A percentile compares a stretch with the other conserved stretches of the same genome.
phyloP scores from a whole-genome alignment of 345 rosid species.

The Populus tremula region DNA sequence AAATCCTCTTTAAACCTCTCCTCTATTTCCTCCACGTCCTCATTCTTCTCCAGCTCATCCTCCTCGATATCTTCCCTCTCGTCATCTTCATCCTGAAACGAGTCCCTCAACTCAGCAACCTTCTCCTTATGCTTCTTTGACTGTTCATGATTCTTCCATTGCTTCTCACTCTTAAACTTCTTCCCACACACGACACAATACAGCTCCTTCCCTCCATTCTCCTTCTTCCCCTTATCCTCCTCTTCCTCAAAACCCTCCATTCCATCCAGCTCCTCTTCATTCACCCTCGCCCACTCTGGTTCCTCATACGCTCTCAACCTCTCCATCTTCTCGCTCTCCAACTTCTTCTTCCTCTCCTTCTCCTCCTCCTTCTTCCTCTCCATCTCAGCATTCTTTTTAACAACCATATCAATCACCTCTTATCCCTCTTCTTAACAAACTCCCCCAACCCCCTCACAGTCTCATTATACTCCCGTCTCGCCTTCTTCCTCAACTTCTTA shows the following conservation, averaged over 20 bases:
- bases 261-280: constrained; percentile 41
- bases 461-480: constrained; percentile 74
- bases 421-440: constrained; percentile 90
- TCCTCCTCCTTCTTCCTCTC: constrained; percentile 62
- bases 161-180: constrained; percentile 91
- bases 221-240: constrained; percentile 26
- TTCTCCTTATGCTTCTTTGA: constrained; percentile 96
- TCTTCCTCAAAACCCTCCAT: constrained; percentile 38
- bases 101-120: constrained; percentile 68
- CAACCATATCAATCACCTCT: constrained; percentile 79
- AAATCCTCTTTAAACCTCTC: constrained; percentile 49
- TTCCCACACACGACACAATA: constrained; percentile 86
- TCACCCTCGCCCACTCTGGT: constrained; percentile 62
- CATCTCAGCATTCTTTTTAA: constrained; percentile 62
- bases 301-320: constrained; percentile 50
- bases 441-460: constrained; percentile 75
- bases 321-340: constrained; percentile 69
- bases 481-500: constrained; percentile 85
- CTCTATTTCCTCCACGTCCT: constrained; percentile 31
- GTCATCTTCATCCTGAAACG: constrained; percentile 49
- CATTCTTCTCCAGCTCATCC: constrained; percentile 12
- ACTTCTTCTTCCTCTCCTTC: constrained; percentile 58
- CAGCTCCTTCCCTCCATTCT: constrained; percentile 42
- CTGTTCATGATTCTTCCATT: constrained; percentile 97
- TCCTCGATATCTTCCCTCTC: constrained; percentile 27